These are phyloP conservation scores for Paecilomyces formosus DNA, from an alignment of 2,329 filamentous ascomycete species.

Conservation along the genomic window DNA sequence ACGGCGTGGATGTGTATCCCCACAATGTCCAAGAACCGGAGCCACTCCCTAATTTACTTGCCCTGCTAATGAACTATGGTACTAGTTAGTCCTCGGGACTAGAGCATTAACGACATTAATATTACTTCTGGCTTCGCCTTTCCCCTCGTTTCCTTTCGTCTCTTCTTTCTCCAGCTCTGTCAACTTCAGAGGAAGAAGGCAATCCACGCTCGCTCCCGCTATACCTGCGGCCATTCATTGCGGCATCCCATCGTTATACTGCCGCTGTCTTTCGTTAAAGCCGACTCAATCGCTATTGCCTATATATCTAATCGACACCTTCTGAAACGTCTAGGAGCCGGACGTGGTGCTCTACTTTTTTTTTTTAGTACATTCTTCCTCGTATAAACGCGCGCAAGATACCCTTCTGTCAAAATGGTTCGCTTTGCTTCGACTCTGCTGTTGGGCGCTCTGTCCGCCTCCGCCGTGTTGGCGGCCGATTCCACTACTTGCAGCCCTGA, in stretches of 20 bases:
- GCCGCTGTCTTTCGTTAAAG: background rate
- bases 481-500: slow-evolving; percentile 29
- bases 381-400: background rate
- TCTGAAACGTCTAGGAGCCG: background rate
- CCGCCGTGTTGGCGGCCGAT: slow-evolving; percentile 20
- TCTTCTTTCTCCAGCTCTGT: background rate
- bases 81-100: too few species aligned
- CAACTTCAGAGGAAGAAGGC: background rate
- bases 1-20: background rate
- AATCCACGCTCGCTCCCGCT: background rate
- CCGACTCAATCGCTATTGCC: background rate
- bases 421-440: slow-evolving; percentile 24
- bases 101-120: background rate
- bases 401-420: slow-evolving; percentile 22
- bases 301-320: background rate
- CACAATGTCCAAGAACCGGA: background rate
- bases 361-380: background rate
- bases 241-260: background rate
- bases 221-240: background rate
- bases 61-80: too few species aligned
- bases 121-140: background rate
- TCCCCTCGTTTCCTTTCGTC: background rate
- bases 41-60: background rate
- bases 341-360: background rate
- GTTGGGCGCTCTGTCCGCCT: slow-evolving; percentile 27